These are phyloP conservation scores for Pestalotiopsis sp. DNA, from an alignment of 2,329 filamentous ascomycete species.

Conservation along the genomic window DNA sequence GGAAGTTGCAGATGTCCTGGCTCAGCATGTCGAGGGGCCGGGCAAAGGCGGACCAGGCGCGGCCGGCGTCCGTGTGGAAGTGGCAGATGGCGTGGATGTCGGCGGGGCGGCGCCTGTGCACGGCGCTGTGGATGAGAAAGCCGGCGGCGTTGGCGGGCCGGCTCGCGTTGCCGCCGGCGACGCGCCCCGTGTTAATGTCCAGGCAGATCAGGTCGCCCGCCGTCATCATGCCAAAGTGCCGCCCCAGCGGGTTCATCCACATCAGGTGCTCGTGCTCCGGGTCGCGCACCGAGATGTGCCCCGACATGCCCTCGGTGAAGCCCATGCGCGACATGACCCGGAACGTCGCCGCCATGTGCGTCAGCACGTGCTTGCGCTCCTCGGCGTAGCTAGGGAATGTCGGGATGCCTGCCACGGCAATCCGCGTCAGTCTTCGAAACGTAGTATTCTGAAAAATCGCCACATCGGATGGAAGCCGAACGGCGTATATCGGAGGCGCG, in stretches of 20 bases:
- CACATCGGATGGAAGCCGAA: background rate
- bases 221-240: constrained; percentile 65
- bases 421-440: background rate
- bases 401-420: constrained; percentile 36
- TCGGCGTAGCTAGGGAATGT: constrained; percentile 37
- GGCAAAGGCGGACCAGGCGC: constrained; percentile 68
- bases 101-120: constrained; percentile 63
- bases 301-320: constrained; percentile 58
- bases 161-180: constrained; percentile 61
- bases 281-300: constrained; percentile 66
- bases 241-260: constrained; percentile 69
- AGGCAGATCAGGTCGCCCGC: constrained; percentile 68
- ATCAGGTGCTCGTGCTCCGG: constrained; percentile 61
- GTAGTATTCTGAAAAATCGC: background rate
- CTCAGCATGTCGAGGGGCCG: constrained; percentile 69
- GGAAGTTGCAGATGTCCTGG: constrained; percentile 65
- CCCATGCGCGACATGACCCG: constrained; percentile 66
- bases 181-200: constrained; percentile 55
- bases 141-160: constrained; percentile 66
- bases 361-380: constrained; percentile 62
- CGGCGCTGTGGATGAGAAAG: constrained; percentile 68
- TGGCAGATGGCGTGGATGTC: constrained; percentile 68
- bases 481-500: background rate
- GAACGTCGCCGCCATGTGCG: constrained; percentile 69
- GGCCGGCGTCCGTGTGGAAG: constrained; percentile 64